Conservation (phyloP, 306 rosid genomes). For the Corylus americana region DNA sequence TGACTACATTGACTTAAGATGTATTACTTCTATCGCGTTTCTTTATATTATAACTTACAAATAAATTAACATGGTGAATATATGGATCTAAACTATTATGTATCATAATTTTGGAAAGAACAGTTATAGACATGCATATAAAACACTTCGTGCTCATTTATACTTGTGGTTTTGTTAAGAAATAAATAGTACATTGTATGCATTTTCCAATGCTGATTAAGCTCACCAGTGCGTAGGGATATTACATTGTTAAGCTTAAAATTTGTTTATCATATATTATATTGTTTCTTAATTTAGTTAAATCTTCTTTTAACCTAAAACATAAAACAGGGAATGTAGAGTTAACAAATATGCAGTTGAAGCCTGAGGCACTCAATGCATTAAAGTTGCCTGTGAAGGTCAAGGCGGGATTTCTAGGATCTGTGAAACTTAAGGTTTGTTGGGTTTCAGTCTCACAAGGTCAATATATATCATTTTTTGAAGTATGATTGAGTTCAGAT, state of each 20-base stretch:
- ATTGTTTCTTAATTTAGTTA: slow-evolving; percentile 15
- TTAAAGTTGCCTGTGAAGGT: slow-evolving; percentile 96
- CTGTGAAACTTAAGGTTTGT: slow-evolving; percentile 94
- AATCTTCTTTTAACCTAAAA: slow-evolving; percentile 8
- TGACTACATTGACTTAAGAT: too few species aligned
- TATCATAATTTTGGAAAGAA: not conserved
- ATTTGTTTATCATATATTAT: not conserved
- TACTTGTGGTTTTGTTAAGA: not conserved
- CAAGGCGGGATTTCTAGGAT: slow-evolving; percentile 98
- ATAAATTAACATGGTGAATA: too few species aligned
- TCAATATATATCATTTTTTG: not conserved
- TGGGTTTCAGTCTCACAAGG: slow-evolving; percentile 3
- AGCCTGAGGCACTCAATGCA: slow-evolving; percentile 98
- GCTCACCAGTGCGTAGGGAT: not conserved
- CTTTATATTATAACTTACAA: too few species aligned
- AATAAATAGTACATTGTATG: not conserved
- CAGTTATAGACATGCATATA: not conserved
- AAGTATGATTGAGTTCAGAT: not conserved
- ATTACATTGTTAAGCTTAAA: not conserved
- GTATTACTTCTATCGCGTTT: too few species aligned
- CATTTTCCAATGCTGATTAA: not conserved
- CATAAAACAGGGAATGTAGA: slow-evolving; percentile 86
- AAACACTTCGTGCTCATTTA: not conserved
- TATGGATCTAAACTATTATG: too few species aligned
- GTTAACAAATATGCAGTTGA: slow-evolving; percentile 97